phyloP scores from a whole-genome alignment of 805 yeast genomes.

The Ogataea siamensis region DNA sequence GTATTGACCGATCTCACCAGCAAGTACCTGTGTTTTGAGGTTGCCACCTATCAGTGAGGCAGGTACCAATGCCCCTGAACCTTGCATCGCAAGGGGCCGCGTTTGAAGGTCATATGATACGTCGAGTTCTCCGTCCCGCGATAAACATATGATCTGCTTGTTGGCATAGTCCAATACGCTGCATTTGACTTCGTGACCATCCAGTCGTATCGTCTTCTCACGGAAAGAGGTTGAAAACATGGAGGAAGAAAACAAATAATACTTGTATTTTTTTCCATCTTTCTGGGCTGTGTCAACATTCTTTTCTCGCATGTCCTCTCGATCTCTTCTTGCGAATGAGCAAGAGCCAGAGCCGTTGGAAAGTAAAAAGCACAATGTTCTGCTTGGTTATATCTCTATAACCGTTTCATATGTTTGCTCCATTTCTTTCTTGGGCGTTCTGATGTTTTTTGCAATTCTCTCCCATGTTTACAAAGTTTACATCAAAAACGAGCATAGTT shows the following conservation, averaged over 20 bases:
- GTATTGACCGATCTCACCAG: constrained; percentile 45
- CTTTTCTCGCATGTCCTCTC: constrained; percentile 7
- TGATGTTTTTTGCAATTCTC: constrained; percentile 27
- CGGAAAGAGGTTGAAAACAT: constrained; percentile 4
- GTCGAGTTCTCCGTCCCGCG: constrained; percentile 46
- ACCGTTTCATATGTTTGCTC: constrained; percentile 23
- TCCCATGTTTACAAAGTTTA: constrained; percentile 16
- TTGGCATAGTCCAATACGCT: constrained; percentile 36
- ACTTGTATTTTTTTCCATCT: not conserved
- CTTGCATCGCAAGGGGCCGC: constrained; percentile 10
- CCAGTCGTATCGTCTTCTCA: constrained; percentile 10
- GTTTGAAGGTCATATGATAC: constrained; percentile 45
- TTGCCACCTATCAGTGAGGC: constrained; percentile 44
- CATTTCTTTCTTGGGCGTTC: constrained; percentile 24
- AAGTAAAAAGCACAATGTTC: constrained; percentile 12
- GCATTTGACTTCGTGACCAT: constrained; percentile 22
- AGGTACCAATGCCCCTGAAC: constrained; percentile 16
- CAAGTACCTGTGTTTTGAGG: constrained; percentile 44
- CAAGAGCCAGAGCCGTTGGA: constrained; percentile 12
- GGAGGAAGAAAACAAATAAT: not conserved
- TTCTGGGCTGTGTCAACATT: constrained; percentile 1
- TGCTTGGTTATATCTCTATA: constrained; percentile 8
- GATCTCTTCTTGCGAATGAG: constrained; percentile 13
- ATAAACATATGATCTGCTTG: constrained; percentile 40
- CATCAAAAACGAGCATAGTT: constrained; percentile 12